Evolutionary conservation across 305 asterid species (phyloP), one percentile per base, ranked within the genome.

Genomic region (Fraxinus platypoda): DNA sequence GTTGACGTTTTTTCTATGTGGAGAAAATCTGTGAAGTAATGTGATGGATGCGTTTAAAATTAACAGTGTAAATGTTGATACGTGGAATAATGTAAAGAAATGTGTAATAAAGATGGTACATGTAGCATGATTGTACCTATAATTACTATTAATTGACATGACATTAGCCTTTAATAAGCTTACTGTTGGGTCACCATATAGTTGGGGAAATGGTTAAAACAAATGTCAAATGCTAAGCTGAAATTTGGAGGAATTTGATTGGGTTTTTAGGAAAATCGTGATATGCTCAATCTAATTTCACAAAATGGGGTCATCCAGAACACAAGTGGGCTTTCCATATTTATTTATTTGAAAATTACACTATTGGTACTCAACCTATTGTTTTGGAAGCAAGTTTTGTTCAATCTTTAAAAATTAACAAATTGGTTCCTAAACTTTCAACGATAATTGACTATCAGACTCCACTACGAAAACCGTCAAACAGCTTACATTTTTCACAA

Each of bases 271-370:
- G 81, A n/a, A 35, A 6, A 25, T 21, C 3, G 31, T 2, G 4
- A 54, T 54, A 78, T 35, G 49, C 49, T 38, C 54, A 72, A 49
- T 2, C 57, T 15, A 28, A 19, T 7, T 7, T 74, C 21, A 26
- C 71, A 64, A 15, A 81, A 34, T 71, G 72, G 72, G 19, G 74
- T 25, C 1, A 68, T 68, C 19, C 37, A 68, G 37, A 68, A 79
- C 81, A 35, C 83, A 78, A 80, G 88, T 85, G 79, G 80, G 78
- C 66, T 82, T 80, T 83, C 75, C 26, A 33, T 52, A 71, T 82
- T 77, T 81, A 79, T 37, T 21, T n/a, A 26, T 49, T 62, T 0
- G 6, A 4, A 68, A 28, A 26, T 11, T 28, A 35, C 38, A 12
- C 26, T 5, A 13, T 26, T 26, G 74, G 74, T 68, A 5, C 74